phyloP scores from a whole-genome alignment of 2,329 filamentous ascomycete species.

The Rhinocladiella mackenziei region DNA sequence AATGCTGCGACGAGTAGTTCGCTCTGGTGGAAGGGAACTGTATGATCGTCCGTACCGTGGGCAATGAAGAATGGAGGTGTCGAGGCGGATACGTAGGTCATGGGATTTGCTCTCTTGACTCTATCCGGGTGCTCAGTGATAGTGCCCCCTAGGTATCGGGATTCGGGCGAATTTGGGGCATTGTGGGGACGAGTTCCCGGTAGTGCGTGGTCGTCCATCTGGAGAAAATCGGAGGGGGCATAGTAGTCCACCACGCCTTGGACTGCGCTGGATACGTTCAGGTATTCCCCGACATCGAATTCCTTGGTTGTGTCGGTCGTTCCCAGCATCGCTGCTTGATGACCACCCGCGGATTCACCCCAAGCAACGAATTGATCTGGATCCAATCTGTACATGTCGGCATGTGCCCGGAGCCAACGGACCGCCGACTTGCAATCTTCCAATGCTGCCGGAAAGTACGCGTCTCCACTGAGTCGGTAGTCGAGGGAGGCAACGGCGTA shows the following conservation, averaged over 20 bases:
- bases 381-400: conserved; percentile 8
- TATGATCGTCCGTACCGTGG: conserved; percentile 11
- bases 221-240: conserved; percentile 9
- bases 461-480: conserved; percentile 17
- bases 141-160: conserved; percentile 5
- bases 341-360: conserved; percentile 17
- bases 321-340: conserved; percentile 12
- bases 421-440: conserved; percentile 18
- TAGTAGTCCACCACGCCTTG: conserved; percentile 13
- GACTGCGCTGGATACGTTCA: conserved; percentile 7
- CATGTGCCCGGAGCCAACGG: conserved; percentile 12
- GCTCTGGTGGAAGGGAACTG: conserved; percentile 8
- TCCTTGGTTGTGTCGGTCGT: conserved; percentile 3
- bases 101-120: conserved; percentile 13
- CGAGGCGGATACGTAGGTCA: conserved; percentile 5
- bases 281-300: conserved; percentile 16
- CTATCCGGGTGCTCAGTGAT: conserved; percentile 9
- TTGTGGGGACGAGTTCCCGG: conserved; percentile 7
- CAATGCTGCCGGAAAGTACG: conserved; percentile 12
- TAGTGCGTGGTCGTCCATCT: conserved; percentile 11
- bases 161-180: conserved; percentile 8
- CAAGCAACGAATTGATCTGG: conserved; percentile 8
- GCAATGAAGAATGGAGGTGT: conserved; percentile 14
- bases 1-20: conserved; percentile 5
- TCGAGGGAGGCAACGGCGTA: conserved; percentile 16